Base-by-base conservation (phyloP, 495 filamentous ascomycete genomes). In the Amniculicola lignicola region DNA sequence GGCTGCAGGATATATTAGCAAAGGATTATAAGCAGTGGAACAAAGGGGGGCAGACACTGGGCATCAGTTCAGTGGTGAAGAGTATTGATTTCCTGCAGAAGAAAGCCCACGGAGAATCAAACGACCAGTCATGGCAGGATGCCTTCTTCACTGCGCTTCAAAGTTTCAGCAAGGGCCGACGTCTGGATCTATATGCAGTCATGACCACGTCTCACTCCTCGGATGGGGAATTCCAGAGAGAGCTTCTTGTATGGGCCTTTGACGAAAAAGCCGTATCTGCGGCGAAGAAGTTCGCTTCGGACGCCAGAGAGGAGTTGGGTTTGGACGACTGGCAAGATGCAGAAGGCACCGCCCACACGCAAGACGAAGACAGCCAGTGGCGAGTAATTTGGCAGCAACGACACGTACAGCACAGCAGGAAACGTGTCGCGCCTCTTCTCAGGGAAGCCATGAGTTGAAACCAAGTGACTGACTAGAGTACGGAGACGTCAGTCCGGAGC, bases 1-100 rank as follows among this genome's bases (percentile, higher is more conserved):
- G 74, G 2, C 66, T 93, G 53, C 68, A 79, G 2, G 94, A 96
- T 57, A 78, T 95, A 14, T 67, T 96, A 41, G 78, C 84, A 51
- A 91, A 94, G 59, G 93, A 98, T 69, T 98, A 93, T 70, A 98
- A 98, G 72, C 79, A 86, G 51, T 98, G 91, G 90, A 71, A 64
- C 3, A 90, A 89, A 62, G 63, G 52, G 15, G 69, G 63, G 1
- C 64, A 80, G 24, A 77, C 72, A 16, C 69, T 98, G 7, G 93
- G 93, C 1, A 86, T 95, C 40, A 86, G 84, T 40, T 82, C 82
- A 10, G 76, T 87, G 3, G 82, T 91, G 23, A 85, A 84, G 61
- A 75, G 82, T 0, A 71, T 96, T 7, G 67, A 69, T 0, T 88
- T 80, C 69, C 66, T 91, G 27, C 52, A 83, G 6, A 62, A 73